These are phyloP conservation scores for Gracilariopsis chorda DNA, from an alignment of 23 red algal genomes.

Conservation along the genomic window DNA sequence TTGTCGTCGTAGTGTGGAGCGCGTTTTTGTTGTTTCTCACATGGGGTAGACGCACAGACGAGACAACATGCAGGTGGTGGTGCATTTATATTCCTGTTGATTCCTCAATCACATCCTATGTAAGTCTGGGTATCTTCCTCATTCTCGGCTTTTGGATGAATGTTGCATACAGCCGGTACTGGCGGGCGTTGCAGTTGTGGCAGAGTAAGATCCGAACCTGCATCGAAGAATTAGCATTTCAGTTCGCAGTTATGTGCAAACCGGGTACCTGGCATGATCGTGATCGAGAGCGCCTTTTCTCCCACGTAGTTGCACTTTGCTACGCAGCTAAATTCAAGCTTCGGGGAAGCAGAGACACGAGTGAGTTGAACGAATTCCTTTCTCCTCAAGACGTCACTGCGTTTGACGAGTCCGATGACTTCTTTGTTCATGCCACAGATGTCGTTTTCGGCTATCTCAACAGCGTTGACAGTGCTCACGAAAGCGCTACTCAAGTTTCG, in stretches of 20 bases:
- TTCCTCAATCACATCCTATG: background rate
- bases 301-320: background rate
- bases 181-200: slow-evolving; percentile 29
- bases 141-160: slow-evolving; percentile 51
- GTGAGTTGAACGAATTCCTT: background rate
- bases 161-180: slow-evolving; percentile 43
- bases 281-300: slow-evolving; percentile 35
- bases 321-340: slow-evolving; percentile 19
- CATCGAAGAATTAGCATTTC: slow-evolving; percentile 4
- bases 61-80: slow-evolving; percentile 32
- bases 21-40: slow-evolving; percentile 11
- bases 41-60: background rate
- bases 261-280: slow-evolving; percentile 20
- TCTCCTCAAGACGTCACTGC: background rate
- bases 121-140: slow-evolving; percentile 36
- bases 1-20: background rate
- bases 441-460: slow-evolving; percentile 25
- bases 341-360: slow-evolving; percentile 13
- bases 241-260: background rate
- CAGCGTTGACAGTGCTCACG: background rate
- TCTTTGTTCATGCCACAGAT: slow-evolving; percentile 2
- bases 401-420: slow-evolving; percentile 2
- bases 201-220: background rate
- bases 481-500: background rate
- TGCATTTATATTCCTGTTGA: slow-evolving; percentile 36